Evolutionary conservation across 2,329 filamentous ascomycete genomes (phyloP).

Genomic region (Aureobasidium namibiae): DNA sequence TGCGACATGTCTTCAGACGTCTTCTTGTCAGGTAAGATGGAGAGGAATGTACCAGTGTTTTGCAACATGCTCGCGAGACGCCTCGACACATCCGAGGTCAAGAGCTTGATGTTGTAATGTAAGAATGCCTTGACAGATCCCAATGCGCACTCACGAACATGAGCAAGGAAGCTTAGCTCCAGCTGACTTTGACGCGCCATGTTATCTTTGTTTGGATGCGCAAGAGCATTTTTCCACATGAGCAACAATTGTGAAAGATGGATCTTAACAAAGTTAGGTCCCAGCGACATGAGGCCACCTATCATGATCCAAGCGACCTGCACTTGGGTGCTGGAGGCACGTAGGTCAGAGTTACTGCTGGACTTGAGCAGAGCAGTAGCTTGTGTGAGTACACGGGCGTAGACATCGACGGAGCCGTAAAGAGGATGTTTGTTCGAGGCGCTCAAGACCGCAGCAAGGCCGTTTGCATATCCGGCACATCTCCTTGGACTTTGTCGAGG

Average conservation of each 20-base stretch:
- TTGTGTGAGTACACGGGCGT: constrained; percentile 82
- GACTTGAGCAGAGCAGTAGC: constrained; percentile 88
- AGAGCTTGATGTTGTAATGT: constrained; percentile 81
- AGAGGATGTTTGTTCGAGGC: constrained; percentile 81
- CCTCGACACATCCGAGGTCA: constrained; percentile 91
- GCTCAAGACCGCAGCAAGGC: constrained; percentile 81
- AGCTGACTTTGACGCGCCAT: constrained; percentile 73
- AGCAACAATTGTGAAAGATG: constrained; percentile 89
- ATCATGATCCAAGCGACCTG: constrained; percentile 98
- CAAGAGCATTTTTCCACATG: constrained; percentile 94
- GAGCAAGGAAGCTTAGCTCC: constrained; percentile 85
- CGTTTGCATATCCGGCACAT: constrained; percentile 87
- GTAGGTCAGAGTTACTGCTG: constrained; percentile 81
- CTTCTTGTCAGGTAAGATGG: constrained; percentile 73
- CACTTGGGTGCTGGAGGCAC: constrained; percentile 87
- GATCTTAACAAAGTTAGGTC: constrained; percentile 97
- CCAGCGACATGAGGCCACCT: constrained; percentile 90
- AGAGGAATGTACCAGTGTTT: constrained; percentile 85
- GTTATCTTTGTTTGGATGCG: constrained; percentile 88
- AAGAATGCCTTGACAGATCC: constrained; percentile 88
- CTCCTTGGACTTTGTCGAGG: constrained; percentile 71
- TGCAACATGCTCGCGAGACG: constrained; percentile 90
- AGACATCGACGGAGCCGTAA: constrained; percentile 92
- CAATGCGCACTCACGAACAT: constrained; percentile 89
- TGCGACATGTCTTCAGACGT: constrained; percentile 79